Evolutionary conservation across 805 yeast genomes (phyloP).

Genomic region (Wickerhamiella azymoides): DNA sequence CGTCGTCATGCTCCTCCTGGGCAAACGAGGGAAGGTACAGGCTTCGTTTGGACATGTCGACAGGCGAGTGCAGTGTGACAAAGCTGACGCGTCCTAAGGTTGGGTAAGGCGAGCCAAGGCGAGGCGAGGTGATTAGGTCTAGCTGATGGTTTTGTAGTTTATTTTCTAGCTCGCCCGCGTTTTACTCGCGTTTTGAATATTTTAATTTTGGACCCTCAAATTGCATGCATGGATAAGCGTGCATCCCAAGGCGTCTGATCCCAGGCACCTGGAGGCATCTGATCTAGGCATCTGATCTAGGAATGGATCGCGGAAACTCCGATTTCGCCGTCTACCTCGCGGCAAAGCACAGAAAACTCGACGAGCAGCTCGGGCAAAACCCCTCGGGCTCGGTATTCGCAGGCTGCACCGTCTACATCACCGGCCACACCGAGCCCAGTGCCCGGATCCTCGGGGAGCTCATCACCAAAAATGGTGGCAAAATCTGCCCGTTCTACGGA

Average conservation of each 20-base stretch:
- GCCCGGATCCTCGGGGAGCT: slow-evolving; percentile 54
- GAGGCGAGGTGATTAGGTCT: too few species aligned
- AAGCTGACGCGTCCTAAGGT: background rate
- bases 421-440: slow-evolving; percentile 81
- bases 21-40: slow-evolving; percentile 7
- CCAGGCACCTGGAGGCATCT: too few species aligned
- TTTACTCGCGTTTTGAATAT: too few species aligned
- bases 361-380: slow-evolving; percentile 24
- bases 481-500: slow-evolving; percentile 49
- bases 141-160: too few species aligned
- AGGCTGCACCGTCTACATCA: slow-evolving; percentile 60
- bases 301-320: too few species aligned
- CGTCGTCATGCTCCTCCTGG: slow-evolving; percentile 13
- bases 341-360: slow-evolving; percentile 50
- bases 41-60: slow-evolving; percentile 3
- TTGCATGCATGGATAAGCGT: too few species aligned
- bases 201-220: too few species aligned
- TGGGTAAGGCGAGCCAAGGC: too few species aligned
- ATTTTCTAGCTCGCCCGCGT: too few species aligned
- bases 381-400: slow-evolving; percentile 38
- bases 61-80: background rate
- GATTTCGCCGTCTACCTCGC: slow-evolving; percentile 45
- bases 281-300: too few species aligned
- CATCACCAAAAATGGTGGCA: slow-evolving; percentile 70
- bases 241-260: too few species aligned